Conservation (phyloP, 306 rosid species). For the Amphicarpaea edgeworthii region DNA sequence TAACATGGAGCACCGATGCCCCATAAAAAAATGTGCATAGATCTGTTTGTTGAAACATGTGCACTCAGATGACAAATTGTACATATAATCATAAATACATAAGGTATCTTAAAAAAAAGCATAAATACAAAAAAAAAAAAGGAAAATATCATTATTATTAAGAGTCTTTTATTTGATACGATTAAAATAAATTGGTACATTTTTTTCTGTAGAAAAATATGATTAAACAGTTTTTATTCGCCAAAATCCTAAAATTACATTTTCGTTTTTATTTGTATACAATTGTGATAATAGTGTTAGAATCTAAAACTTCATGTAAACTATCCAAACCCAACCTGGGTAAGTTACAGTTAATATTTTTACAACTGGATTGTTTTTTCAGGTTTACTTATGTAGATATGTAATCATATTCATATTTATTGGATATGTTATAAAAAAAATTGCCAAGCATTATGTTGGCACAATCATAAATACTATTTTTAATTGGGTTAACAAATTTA, state of each 20-base stretch:
- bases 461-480: neutral
- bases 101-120: too few relatives aligned
- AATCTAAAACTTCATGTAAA: too few relatives aligned
- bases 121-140: too few relatives aligned
- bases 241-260: too few relatives aligned
- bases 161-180: too few relatives aligned
- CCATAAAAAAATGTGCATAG: neutral
- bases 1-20: neutral
- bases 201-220: too few relatives aligned
- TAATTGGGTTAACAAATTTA: neutral
- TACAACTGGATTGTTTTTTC: neutral
- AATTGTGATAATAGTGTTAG: too few relatives aligned
- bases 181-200: too few relatives aligned
- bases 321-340: too few relatives aligned
- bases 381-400: neutral
- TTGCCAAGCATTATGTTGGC: neutral
- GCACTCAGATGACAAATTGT: neutral
- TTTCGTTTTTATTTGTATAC: too few relatives aligned
- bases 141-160: neutral
- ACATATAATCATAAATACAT: neutral
- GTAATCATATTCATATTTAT: neutral
- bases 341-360: too few relatives aligned
- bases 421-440: neutral
- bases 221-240: too few relatives aligned
- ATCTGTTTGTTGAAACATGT: conserved; percentile 6